These are phyloP conservation scores for Rhizopus arrhizus DNA, from an alignment of 371 early-diverging fungal genomes.

Conservation along the genomic window DNA sequence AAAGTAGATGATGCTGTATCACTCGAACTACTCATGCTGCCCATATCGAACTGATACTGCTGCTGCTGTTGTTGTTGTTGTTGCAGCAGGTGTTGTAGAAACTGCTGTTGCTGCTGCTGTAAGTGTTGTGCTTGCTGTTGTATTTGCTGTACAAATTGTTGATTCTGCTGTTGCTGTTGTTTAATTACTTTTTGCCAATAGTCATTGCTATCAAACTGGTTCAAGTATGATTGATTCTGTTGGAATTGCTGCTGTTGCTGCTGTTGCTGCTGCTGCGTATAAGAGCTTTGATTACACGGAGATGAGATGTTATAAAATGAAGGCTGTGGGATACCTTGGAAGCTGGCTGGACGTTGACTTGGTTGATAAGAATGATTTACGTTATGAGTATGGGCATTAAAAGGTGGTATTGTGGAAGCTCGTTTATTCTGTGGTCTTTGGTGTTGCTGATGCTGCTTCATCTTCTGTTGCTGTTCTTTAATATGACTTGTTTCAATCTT, in stretches of 20 bases:
- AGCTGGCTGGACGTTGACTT: not conserved
- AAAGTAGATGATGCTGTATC: not conserved
- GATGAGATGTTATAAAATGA: not conserved
- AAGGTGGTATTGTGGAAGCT: not conserved
- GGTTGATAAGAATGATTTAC: not conserved
- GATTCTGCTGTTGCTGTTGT: not conserved
- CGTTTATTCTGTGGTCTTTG: not conserved
- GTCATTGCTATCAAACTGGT: too few relatives aligned
- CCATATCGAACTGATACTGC: not conserved
- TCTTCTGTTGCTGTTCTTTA: not conserved
- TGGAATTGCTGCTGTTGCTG: not conserved
- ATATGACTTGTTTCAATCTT: conserved; percentile 6
- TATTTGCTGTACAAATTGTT: not conserved
- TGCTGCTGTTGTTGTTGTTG: not conserved
- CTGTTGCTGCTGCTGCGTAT: not conserved
- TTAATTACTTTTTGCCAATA: too few relatives aligned
- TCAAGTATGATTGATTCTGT: too few relatives aligned
- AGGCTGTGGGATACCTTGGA: not conserved
- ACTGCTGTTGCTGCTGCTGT: not conserved
- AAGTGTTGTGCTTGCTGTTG: not conserved
- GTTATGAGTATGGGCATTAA: not conserved
- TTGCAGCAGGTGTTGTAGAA: too few relatives aligned
- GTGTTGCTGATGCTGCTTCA: not conserved
- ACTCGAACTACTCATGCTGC: not conserved
- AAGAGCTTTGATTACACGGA: not conserved